Conservation (phyloP, 2,329 filamentous ascomycete species). For the Akanthomyces lecanii region DNA sequence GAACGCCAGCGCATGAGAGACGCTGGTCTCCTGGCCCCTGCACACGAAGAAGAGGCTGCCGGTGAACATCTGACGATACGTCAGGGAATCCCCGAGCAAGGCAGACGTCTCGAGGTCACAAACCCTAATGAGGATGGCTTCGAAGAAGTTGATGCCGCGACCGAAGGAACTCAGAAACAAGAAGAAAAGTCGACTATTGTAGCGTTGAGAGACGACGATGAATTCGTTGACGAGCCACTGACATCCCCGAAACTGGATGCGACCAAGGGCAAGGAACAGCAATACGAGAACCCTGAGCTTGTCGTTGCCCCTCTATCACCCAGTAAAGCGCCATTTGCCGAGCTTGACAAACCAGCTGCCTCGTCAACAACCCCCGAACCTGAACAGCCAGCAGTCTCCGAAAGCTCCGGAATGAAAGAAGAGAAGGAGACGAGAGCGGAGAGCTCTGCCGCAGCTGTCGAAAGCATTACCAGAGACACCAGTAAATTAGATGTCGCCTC, state of each 20-base stretch:
- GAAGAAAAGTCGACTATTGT: conserved; percentile 2
- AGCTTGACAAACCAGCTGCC: conserved; percentile 24
- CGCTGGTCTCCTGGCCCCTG: conserved; percentile 64
- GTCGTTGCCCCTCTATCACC: conserved; percentile 57
- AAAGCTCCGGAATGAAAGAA: conserved; percentile 20
- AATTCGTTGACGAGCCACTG: conserved; percentile 74
- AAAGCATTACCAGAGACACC: neutral
- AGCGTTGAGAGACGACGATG: conserved; percentile 56
- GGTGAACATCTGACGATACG: conserved; percentile 61
- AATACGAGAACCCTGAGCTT: conserved; percentile 53
- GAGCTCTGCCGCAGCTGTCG: conserved; percentile 15
- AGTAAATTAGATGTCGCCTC: conserved; percentile 14
- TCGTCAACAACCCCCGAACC: neutral
- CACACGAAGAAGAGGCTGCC: conserved; percentile 36
- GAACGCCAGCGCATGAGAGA: conserved; percentile 76
- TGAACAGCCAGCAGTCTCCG: neutral
- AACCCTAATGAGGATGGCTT: conserved; percentile 88
- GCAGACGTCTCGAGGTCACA: conserved; percentile 70
- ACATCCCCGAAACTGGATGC: conserved; percentile 63
- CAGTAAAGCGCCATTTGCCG: conserved; percentile 29
- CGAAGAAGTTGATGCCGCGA: conserved; percentile 73
- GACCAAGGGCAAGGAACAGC: conserved; percentile 48
- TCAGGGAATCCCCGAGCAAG: conserved; percentile 51
- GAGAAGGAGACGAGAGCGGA: conserved; percentile 16
- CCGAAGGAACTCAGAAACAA: conserved; percentile 53